A percentile compares a stretch with the other conserved stretches of the same genome.
Conservation (phyloP, 805 yeast genomes). For the Metschnikowia proteae region DNA sequence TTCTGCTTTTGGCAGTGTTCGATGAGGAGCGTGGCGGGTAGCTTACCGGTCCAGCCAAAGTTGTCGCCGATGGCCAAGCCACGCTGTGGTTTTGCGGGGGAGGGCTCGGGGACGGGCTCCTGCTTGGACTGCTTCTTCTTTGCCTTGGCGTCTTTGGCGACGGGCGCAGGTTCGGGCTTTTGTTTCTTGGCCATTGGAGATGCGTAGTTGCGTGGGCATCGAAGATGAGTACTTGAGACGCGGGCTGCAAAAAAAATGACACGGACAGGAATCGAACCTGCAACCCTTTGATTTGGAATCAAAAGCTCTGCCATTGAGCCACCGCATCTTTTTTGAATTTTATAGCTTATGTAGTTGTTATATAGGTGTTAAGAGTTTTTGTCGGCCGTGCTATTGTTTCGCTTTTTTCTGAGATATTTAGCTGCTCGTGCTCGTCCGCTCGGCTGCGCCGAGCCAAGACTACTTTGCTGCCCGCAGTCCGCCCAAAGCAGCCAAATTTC, state of each 20-base stretch:
- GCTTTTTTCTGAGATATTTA: too few species aligned
- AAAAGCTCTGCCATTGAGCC: slow-evolving; percentile 25
- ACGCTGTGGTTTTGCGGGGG: slow-evolving; percentile 31
- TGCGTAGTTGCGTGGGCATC: background rate
- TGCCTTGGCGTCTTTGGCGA: slow-evolving; percentile 5
- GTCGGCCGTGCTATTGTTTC: too few species aligned
- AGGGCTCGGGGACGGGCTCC: slow-evolving; percentile 4
- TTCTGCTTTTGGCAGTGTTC: slow-evolving; percentile 84
- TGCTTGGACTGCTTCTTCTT: slow-evolving; percentile 7
- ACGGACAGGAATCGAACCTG: slow-evolving; percentile 25
- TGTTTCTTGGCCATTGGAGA: slow-evolving; percentile 10
- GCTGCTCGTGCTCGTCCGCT: too few species aligned
- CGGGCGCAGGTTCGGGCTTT: slow-evolving; percentile 8
- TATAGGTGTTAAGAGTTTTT: too few species aligned
- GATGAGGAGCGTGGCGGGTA: slow-evolving; percentile 80
- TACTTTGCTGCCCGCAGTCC: too few species aligned
- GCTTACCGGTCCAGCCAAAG: slow-evolving; percentile 90
- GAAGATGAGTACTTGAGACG: background rate
- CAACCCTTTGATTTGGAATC: slow-evolving; percentile 24
- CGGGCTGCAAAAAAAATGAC: slow-evolving; percentile 11
- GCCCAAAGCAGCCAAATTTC: too few species aligned
- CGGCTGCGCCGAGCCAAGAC: too few species aligned
- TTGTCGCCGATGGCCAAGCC: slow-evolving; percentile 49
- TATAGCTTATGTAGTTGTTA: background rate
- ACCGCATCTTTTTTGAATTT: slow-evolving; percentile 14